Evolutionary conservation across 257 asterid genomes (phyloP), one percentile per base, ranked within the genome.

Genomic region (Ballota nigra): DNA sequence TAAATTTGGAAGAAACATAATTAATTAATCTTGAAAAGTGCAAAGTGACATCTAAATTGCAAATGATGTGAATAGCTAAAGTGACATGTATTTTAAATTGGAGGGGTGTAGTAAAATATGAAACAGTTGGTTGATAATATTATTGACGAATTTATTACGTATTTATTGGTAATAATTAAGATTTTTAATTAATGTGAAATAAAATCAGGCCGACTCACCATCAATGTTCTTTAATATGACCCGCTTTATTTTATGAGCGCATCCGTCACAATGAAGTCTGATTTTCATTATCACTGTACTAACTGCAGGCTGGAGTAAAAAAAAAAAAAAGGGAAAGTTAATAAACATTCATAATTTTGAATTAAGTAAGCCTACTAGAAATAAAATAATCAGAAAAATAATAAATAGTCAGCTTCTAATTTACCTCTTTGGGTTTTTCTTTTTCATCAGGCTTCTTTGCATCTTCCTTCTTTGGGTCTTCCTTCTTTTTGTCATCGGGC

Each of bases 261-360:
- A 92, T 63, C 96, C 98, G 61, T 92, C 96, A 49, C 98, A 92
- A 75, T 92, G 98, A 70, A 92, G 77, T 67, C 57, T 81, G 78
- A 89, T 86, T 84, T 88, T 89, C 84, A 92, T 82, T 52, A 79
- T 79, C 75, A 88, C 94, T 23, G 92, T 86, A 63, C 79, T 85
- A 64, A 76, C 83, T 69, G 78, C 85, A 36, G 87, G 84, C 96
- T 91, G 82, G 53, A 79, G 36, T 26, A 31, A 41, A 7, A 52
- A 8, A 49, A 28, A 15, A 36, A 41, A 18, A 36, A 24, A n/a
- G n/a, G n/a, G n/a, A 51, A 34, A 3, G 1, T 40, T 34, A 68
- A 64, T 47, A 19, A 63, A 78, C 20, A 68, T 26, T 24, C 15
- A 29, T 67, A 15, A 67, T 51, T 33, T 38, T 47, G 3, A 23